phyloP scores from a whole-genome alignment of 345 rosid species.

The Nasturtium officinale region DNA sequence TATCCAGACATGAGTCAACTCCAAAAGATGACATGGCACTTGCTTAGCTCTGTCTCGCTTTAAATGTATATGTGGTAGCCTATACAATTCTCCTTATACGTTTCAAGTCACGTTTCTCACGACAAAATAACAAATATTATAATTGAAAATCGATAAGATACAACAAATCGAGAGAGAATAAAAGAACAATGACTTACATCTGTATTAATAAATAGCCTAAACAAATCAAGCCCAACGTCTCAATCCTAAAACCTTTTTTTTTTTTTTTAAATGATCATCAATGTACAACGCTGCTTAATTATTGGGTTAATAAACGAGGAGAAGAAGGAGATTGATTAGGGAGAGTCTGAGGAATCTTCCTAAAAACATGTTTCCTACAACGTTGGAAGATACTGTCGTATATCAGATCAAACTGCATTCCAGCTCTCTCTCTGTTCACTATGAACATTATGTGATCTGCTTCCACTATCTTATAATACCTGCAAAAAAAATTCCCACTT shows the following conservation, averaged over 20 bases:
- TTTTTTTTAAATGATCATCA: background rate
- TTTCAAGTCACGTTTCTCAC: too few relatives aligned
- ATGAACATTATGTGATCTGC: conserved; percentile 93
- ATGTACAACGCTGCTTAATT: conserved; percentile 29
- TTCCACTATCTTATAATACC: conserved; percentile 95
- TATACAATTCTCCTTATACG: too few relatives aligned
- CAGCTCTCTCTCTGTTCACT: conserved; percentile 91
- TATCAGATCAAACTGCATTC: conserved; percentile 83
- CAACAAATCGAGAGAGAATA: background rate
- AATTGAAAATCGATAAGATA: background rate
- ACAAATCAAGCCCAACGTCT: conserved; percentile 15
- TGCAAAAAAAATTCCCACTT: conserved; percentile 36
- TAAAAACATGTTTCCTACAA: conserved; percentile 86
- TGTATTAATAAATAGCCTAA: too few relatives aligned
- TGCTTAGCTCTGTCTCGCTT: too few relatives aligned
- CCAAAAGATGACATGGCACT: too few relatives aligned
- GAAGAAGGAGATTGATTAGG: conserved; percentile 49
- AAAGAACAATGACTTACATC: too few relatives aligned
- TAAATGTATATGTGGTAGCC: too few relatives aligned
- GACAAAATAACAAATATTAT: too few relatives aligned
- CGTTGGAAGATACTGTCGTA: conserved; percentile 94
- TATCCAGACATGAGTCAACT: too few relatives aligned
- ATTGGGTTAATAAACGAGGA: conserved; percentile 10
- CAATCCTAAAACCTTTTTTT: conserved; percentile 6
- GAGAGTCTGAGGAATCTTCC: conserved; percentile 61